phyloP scores from a whole-genome alignment of 345 rosid species.

The Dipteronia sinensis region DNA sequence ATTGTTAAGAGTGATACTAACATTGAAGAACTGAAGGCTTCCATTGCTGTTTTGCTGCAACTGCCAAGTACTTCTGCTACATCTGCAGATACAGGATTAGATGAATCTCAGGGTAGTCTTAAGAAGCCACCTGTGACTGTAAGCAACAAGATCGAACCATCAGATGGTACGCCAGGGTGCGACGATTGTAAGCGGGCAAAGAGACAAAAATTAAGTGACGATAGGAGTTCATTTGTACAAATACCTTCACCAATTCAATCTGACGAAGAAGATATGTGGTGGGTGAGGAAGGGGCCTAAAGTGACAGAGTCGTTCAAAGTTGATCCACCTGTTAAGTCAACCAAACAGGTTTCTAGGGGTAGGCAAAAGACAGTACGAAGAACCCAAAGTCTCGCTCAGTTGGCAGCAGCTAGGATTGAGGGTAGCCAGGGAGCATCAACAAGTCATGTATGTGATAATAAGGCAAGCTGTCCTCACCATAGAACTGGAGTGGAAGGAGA shows the following conservation, averaged over 20 bases:
- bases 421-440: conserved; percentile 98
- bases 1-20: conserved; percentile 44
- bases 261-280: conserved; percentile 94
- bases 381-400: conserved; percentile 87
- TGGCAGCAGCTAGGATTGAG: conserved; percentile 94
- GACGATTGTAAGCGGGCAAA: conserved; percentile 87
- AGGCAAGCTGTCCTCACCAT: conserved; percentile 79
- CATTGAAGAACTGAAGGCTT: conserved; percentile 63
- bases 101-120: conserved; percentile 72
- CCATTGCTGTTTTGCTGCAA: conserved; percentile 69
- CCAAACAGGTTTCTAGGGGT: conserved; percentile 76
- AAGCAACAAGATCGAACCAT: conserved; percentile 45
- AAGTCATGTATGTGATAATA: conserved; percentile 86
- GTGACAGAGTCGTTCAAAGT: conserved; percentile 54
- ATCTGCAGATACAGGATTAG: conserved; percentile 44
- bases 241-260: conserved; percentile 67
- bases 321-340: conserved; percentile 64
- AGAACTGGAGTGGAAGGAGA: conserved; percentile 69
- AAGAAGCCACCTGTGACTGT: conserved; percentile 58
- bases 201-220: conserved; percentile 65
- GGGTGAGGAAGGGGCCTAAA: conserved; percentile 80
- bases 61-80: conserved; percentile 52
- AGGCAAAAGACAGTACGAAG: conserved; percentile 87
- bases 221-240: conserved; percentile 60
- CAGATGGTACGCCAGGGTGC: conserved; percentile 79